Base-by-base conservation (phyloP, 2,329 filamentous ascomycete species). In the Clonostachys sp. region DNA sequence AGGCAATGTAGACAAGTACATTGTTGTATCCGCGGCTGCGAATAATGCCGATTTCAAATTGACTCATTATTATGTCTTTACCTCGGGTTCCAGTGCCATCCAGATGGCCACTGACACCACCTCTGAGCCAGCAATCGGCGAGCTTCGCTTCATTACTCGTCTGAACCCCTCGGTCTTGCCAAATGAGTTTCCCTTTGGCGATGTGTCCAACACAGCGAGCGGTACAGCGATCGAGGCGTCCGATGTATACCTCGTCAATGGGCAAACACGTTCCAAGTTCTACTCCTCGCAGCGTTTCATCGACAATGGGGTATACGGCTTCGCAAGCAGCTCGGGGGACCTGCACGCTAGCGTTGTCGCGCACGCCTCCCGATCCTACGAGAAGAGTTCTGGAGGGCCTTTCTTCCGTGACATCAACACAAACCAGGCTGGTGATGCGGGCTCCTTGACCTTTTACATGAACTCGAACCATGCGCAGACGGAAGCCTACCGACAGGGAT, bases 231-330 rank as follows among this genome's bases (percentile, higher is more conserved):
- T 86, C 45, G 83, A 86, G 59, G 83, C 74, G 40, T 75, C 71
- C 1, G 78, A 81, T 49, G 76, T 80, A 48, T 87, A 77, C 57
- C 50, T 81, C 9, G 80, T 87, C 41, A 64, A 70, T 52, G 78
- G 81, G 18, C 68, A 87, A 60, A 87, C 83, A 0, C 76, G 83
- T 38, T 82, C 78, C 63, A 87, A 87, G 62, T 87, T 87, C 69
- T 87, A 84, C 66, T 84, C 80, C 3, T 82, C 78, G 49, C 71
- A 84, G 51, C 74, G 83, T n/a, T 87, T 85, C 63, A 86, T 87
- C 57, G 84, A 87, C 59, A 82, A 85, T 30, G 24, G 24, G 24
- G 24, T 30, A 10, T 30, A 30, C 24, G 24, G 24, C 24, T 30
- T 30, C 24, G 24, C 24, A 30, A 30, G 24, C 24, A 30, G 24